A percentile compares a stretch with the other conserved stretches of the same genome.
phyloP scores from a whole-genome alignment of 371 early-diverging fungal genomes.

The Blakeslea trispora region DNA sequence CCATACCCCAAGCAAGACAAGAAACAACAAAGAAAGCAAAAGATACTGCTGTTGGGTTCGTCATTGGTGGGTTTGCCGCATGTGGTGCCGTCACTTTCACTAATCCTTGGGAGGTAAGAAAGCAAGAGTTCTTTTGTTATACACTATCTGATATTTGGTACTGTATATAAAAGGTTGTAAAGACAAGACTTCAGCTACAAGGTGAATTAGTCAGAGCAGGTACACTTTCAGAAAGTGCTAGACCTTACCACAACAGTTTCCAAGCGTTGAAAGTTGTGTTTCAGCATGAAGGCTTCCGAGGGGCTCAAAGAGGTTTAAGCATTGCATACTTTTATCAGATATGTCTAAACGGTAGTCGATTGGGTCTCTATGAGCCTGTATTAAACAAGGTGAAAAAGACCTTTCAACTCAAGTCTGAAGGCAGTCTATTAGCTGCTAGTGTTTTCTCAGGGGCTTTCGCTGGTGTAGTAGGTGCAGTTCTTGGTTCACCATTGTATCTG shows the following conservation, averaged over 20 bases:
- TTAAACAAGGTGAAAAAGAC: slow-evolving; percentile 24
- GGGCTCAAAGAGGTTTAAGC: slow-evolving; percentile 88
- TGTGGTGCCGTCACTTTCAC: slow-evolving; percentile 94
- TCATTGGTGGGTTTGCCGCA: slow-evolving; percentile 80
- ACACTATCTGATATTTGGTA: neutral
- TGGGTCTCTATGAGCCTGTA: slow-evolving; percentile 89
- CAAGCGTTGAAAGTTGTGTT: slow-evolving; percentile 80
- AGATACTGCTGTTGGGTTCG: slow-evolving; percentile 58
- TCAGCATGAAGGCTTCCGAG: slow-evolving; percentile 82
- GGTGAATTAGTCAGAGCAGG: slow-evolving; percentile 78
- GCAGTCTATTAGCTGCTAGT: slow-evolving; percentile 59
- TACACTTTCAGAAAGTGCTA: slow-evolving; percentile 47
- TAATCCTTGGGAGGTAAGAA: slow-evolving; percentile 87
- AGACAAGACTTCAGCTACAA: slow-evolving; percentile 94
- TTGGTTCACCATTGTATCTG: slow-evolving; percentile 89
- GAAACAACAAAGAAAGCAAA: slow-evolving; percentile 29
- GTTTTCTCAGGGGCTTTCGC: slow-evolving; percentile 62
- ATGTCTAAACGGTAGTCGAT: slow-evolving; percentile 90
- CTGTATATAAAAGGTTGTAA: slow-evolving; percentile 72
- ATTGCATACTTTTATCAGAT: slow-evolving; percentile 94
- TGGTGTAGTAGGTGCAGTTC: slow-evolving; percentile 80
- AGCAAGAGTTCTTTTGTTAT: no score
- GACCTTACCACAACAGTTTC: slow-evolving; percentile 78
- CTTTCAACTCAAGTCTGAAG: slow-evolving; percentile 24
- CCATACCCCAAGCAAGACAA: slow-evolving; percentile 4